Evolutionary conservation across 495 filamentous ascomycete species (phyloP).

Genomic region (Xylaria scruposa): DNA sequence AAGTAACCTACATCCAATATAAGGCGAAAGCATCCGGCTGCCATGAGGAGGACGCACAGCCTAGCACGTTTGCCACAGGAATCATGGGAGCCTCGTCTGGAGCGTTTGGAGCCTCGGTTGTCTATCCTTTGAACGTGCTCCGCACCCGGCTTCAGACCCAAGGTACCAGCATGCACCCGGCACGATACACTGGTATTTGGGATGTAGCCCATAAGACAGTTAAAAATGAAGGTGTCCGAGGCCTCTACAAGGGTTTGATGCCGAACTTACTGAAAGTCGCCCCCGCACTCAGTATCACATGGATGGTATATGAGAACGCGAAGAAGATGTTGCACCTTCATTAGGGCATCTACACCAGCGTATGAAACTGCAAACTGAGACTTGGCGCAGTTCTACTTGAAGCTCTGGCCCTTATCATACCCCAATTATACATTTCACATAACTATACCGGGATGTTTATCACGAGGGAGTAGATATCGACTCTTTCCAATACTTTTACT

Average conservation of each 20-base stretch:
- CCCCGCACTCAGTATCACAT: conserved; percentile 95
- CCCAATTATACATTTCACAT: background rate
- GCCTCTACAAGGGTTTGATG: conserved; percentile 93
- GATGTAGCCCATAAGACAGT: conserved; percentile 87
- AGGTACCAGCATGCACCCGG: conserved; percentile 87
- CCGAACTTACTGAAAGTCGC: conserved; percentile 97
- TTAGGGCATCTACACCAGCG: conserved; percentile 40
- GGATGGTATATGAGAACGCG: conserved; percentile 96
- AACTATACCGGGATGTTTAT: conserved; percentile 5
- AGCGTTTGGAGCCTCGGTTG: conserved; percentile 88
- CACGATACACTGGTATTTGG: conserved; percentile 85
- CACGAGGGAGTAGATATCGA: background rate
- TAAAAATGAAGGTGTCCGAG: conserved; percentile 79
- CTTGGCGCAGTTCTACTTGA: background rate
- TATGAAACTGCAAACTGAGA: background rate
- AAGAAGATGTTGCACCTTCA: conserved; percentile 78
- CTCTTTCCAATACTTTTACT: conserved; percentile 17
- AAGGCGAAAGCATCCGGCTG: conserved; percentile 73
- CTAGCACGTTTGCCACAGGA: conserved; percentile 79
- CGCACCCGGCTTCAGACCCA: conserved; percentile 94
- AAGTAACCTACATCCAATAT: conserved; percentile 70
- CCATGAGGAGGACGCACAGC: conserved; percentile 81
- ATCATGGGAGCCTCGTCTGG: conserved; percentile 88
- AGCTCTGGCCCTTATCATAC: background rate
- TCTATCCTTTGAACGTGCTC: conserved; percentile 95